These are phyloP conservation scores for Pseudocercospora cruenta DNA, from an alignment of 2,329 filamentous ascomycete genomes.

Conservation along the genomic window DNA sequence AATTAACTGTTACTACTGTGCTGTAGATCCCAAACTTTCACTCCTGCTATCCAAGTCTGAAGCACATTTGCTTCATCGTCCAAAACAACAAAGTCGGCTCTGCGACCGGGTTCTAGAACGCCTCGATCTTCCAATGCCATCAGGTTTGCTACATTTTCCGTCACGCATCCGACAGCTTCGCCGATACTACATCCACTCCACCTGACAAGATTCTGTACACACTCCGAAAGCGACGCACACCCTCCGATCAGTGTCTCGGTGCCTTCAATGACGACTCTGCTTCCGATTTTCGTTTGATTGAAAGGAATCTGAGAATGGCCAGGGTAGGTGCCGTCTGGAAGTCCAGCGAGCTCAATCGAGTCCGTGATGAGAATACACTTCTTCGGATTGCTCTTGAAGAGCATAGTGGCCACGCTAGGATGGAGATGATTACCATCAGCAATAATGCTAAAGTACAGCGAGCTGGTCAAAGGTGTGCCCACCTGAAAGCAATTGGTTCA, in stretches of 20 bases:
- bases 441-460: constrained; percentile 58
- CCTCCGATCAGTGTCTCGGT: constrained; percentile 60
- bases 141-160: constrained; percentile 55
- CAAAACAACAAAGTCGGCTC: constrained; percentile 55
- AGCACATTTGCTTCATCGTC: constrained; percentile 51
- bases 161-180: constrained; percentile 54
- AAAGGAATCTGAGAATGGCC: constrained; percentile 55
- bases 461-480: constrained; percentile 28
- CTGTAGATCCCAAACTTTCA: constrained; percentile 49
- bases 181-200: constrained; percentile 54
- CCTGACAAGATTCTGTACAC: constrained; percentile 53
- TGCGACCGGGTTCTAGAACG: constrained; percentile 48
- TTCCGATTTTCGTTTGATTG: constrained; percentile 54
- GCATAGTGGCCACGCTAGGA: constrained; percentile 52
- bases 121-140: constrained; percentile 54
- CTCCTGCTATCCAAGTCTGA: constrained; percentile 56
- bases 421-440: constrained; percentile 60
- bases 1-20: background rate
- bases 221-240: constrained; percentile 55
- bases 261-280: constrained; percentile 55
- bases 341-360: constrained; percentile 57
- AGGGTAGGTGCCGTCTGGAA: constrained; percentile 56
- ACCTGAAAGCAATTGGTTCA: constrained; percentile 11
- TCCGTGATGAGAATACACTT: constrained; percentile 59
- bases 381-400: constrained; percentile 51